These are phyloP conservation scores for Cladosporium austrohemisphaericum DNA, from an alignment of 2,329 filamentous ascomycete species.

Conservation along the genomic window DNA sequence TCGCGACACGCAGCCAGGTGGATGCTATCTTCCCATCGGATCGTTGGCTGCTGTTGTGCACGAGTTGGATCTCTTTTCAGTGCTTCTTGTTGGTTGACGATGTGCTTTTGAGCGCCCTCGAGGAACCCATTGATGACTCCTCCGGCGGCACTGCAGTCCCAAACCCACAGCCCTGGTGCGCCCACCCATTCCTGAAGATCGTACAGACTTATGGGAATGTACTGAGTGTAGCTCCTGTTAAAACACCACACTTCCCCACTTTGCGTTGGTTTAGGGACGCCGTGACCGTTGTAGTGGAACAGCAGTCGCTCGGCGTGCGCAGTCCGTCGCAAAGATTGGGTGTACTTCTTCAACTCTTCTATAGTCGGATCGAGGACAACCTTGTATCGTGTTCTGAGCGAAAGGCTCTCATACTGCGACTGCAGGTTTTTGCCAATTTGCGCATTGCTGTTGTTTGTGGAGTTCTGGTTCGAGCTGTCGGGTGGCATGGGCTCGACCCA, in stretches of 20 bases:
- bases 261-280: constrained; percentile 89
- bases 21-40: constrained; percentile 78
- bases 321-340: constrained; percentile 80
- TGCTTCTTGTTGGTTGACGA: constrained; percentile 77
- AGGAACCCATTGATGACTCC: constrained; percentile 96
- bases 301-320: constrained; percentile 93
- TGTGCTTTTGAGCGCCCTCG: constrained; percentile 90
- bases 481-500: constrained; percentile 88
- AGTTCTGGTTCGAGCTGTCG: constrained; percentile 36
- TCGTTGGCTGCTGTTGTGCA: constrained; percentile 27
- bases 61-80: constrained; percentile 64
- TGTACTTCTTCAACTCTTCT: constrained; percentile 96
- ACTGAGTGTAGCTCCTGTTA: constrained; percentile 97
- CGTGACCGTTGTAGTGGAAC: constrained; percentile 98
- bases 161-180: constrained; percentile 92
- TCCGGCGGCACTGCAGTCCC: constrained; percentile 94
- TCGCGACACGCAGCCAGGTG: constrained; percentile 88
- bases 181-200: constrained; percentile 95
- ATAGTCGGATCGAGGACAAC: constrained; percentile 94
- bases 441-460: constrained; percentile 52
- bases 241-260: constrained; percentile 99
- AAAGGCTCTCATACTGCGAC: constrained; percentile 91
- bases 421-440: constrained; percentile 96
- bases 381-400: constrained; percentile 94
- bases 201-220: constrained; percentile 93